phyloP scores from a whole-genome alignment of 805 yeast genomes.

The Candida loeiensis region DNA sequence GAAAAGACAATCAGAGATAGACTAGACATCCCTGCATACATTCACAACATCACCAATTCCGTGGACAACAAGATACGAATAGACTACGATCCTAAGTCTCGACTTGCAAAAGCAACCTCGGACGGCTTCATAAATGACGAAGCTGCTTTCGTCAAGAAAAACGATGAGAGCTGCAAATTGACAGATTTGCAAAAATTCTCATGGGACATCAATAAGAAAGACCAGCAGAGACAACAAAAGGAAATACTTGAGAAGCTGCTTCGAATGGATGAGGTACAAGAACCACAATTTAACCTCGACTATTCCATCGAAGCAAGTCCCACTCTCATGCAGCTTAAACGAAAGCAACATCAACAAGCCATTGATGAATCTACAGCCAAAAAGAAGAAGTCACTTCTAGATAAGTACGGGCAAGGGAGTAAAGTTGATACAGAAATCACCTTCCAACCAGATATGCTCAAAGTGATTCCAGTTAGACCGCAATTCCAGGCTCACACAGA shows the following conservation, averaged over 20 bases:
- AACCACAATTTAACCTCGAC: constrained; percentile 23
- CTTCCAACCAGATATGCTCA: too few relatives aligned
- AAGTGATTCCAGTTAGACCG: too few relatives aligned
- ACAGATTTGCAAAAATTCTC: constrained; percentile 31
- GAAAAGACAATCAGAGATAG: constrained; percentile 56
- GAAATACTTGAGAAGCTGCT: constrained; percentile 10
- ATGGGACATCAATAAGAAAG: constrained; percentile 26
- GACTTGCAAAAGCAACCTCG: constrained; percentile 29
- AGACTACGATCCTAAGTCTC: constrained; percentile 53
- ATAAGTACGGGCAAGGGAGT: constrained; percentile 14
- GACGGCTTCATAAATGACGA: constrained; percentile 34
- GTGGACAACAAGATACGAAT: constrained; percentile 24
- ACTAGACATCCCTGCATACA: constrained; percentile 72
- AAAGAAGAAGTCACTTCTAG: constrained; percentile 15
- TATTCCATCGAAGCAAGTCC: constrained; percentile 37
- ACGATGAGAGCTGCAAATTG: constrained; percentile 35
- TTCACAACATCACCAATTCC: constrained; percentile 39
- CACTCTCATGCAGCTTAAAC: constrained; percentile 30
- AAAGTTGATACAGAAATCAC: not conserved
- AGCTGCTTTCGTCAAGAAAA: constrained; percentile 49
- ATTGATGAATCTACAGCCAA: constrained; percentile 2
- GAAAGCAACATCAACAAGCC: constrained; percentile 16
- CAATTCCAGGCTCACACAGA: constrained; percentile 31
- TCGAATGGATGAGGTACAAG: constrained; percentile 8
- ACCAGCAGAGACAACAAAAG: constrained; percentile 12